Evolutionary conservation across 192 early-diverging fungal species (phyloP), one percentile per base, ranked within the genome.

Genomic region (Coemansia sp.): DNA sequence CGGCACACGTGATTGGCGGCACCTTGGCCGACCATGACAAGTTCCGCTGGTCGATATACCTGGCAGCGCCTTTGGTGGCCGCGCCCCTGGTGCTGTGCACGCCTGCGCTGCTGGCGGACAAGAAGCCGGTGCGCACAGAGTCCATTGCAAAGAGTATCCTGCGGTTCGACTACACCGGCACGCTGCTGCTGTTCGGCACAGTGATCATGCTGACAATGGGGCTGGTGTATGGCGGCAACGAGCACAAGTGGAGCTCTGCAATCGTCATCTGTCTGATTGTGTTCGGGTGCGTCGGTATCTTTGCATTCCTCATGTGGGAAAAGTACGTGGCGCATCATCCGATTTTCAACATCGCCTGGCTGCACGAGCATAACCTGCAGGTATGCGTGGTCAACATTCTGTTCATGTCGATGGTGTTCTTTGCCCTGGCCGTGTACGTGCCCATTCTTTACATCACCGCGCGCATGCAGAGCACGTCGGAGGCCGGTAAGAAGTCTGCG

Each of bases 341-440:
- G 12, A 53, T 77, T 19, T 65, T 77, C 53, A 67, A 70, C 57
- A 43, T 55, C 14, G 43, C 54, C 34, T 77, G 73, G 73, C 61
- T 77, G 53, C 59, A 54, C 37, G 67, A 66, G 63, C 73, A 64
- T 46, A 77, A 77, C 42, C 38, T 77, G 67, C 73, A 77, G 64
- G 69, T 77, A 51, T 66, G 64, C 60, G 61, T 77, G 41, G 39
- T 61, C 24, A 49, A 58, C 24, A 65, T 65, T 40, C 59, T 77
- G 39, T 55, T 77, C 47, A 66, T 77, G n/a, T 59, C 73, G 18
- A 77, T 77, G 67, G 64, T 55, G 21, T 62, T 70, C 30, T 66
- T 70, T 38, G 56, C 67, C 4, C 55, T 52, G 41, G 23, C 64
- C 4, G 60, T 67, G 40, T 77, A 64, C 15, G 59, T 77, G 19